Evolutionary conservation across 2,329 filamentous ascomycete species (phyloP).

Genomic region (Penicillium sp.): DNA sequence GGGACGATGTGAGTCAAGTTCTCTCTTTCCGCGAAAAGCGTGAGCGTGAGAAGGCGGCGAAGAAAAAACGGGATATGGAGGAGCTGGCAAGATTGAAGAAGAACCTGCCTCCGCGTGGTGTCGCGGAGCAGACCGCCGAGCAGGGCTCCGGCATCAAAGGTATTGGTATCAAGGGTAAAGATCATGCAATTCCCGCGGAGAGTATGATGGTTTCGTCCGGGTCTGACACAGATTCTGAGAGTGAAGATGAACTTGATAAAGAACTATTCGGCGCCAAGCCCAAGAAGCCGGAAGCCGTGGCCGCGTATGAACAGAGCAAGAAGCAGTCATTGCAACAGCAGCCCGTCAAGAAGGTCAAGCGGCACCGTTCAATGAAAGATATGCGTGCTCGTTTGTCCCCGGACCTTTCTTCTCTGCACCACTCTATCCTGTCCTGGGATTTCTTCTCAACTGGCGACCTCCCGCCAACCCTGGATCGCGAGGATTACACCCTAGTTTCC

Average conservation of each 20-base stretch:
- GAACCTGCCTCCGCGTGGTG: slow-evolving; percentile 46
- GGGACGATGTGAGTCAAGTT: slow-evolving; percentile 35
- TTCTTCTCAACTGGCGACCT: slow-evolving; percentile 86
- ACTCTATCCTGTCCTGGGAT: slow-evolving; percentile 85
- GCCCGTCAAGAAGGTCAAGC: slow-evolving; percentile 78
- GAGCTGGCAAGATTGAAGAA: slow-evolving; percentile 65
- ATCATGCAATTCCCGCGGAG: slow-evolving; percentile 64
- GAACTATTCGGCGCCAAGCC: slow-evolving; percentile 56
- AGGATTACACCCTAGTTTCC: slow-evolving; percentile 68
- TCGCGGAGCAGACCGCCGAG: slow-evolving; percentile 56
- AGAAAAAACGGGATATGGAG: slow-evolving; percentile 65
- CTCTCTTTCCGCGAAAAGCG: slow-evolving; percentile 67
- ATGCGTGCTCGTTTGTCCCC: slow-evolving; percentile 89
- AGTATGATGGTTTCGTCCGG: slow-evolving; percentile 81
- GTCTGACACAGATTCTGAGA: slow-evolving; percentile 64
- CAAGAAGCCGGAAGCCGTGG: slow-evolving; percentile 38
- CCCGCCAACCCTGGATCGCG: slow-evolving; percentile 66
- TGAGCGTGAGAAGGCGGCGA: slow-evolving; percentile 68
- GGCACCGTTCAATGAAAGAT: slow-evolving; percentile 79
- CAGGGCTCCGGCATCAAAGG: slow-evolving; percentile 74
- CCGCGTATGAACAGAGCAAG: slow-evolving; percentile 46
- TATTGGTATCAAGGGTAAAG: slow-evolving; percentile 69
- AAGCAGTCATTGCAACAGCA: slow-evolving; percentile 52
- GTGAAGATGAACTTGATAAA: slow-evolving; percentile 68
- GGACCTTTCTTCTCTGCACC: slow-evolving; percentile 77